Percentiles rank a stretch among this genome's conserved stretches.
phyloP scores from a whole-genome alignment of 2,329 filamentous ascomycete species.

The Epichloe elymi region DNA sequence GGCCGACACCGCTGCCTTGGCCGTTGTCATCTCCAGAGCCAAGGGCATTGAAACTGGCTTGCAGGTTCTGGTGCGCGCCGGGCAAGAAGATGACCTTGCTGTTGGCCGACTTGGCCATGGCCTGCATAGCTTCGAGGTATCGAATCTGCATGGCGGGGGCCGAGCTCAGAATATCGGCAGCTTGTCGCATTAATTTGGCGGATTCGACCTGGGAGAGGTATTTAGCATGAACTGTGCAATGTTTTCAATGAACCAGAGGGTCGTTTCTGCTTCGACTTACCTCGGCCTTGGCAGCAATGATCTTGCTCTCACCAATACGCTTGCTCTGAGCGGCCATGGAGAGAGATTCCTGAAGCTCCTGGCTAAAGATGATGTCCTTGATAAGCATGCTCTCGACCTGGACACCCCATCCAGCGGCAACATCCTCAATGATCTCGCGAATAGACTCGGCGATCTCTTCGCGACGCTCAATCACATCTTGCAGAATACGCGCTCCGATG shows the following conservation, averaged over 20 bases:
- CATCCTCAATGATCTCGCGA: constrained; percentile 93
- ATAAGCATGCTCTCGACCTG: constrained; percentile 97
- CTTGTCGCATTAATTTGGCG: constrained; percentile 85
- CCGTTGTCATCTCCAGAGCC: constrained; percentile 23
- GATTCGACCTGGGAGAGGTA: constrained; percentile 53
- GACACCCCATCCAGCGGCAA: constrained; percentile 86
- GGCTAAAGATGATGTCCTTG: constrained; percentile 97
- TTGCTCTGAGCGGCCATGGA: constrained; percentile 98
- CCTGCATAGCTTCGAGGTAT: constrained; percentile 96
- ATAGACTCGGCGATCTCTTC: constrained; percentile 95
- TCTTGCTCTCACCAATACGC: constrained; percentile 95
- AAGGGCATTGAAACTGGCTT: constrained; percentile 28
- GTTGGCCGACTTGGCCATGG: constrained; percentile 91
- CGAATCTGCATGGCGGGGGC: constrained; percentile 97
- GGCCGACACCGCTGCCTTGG: constrained; percentile 35
- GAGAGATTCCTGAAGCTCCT: constrained; percentile 87
- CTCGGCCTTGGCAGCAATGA: constrained; percentile 93
- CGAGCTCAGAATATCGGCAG: constrained; percentile 81
- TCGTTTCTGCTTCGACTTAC: constrained; percentile 13
- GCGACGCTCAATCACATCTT: constrained; percentile 95
- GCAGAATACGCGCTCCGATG: constrained; percentile 84
- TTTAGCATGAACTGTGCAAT: background rate
- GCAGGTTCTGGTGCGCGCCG: constrained; percentile 43
- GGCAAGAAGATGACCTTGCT: constrained; percentile 80
- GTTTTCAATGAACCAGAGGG: background rate